A percentile compares a stretch with the other conserved stretches of the same genome.
phyloP scores from a whole-genome alignment of 805 yeast genomes.

The Nakazawaea pomicola region DNA sequence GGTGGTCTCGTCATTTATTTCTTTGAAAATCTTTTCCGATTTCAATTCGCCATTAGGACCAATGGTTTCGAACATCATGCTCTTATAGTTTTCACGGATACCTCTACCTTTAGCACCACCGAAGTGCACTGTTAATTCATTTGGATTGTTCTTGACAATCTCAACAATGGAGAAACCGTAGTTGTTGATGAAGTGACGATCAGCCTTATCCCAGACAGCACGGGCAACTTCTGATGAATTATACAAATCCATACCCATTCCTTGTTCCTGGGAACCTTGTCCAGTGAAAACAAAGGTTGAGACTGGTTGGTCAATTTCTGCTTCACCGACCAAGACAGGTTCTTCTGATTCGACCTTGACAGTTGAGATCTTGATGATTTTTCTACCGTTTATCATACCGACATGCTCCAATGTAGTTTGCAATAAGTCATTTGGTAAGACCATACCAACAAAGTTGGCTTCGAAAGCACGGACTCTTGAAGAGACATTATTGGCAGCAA shows the following conservation, averaged over 20 bases:
- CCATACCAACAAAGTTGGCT: slow-evolving; percentile 94
- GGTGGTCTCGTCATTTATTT: slow-evolving; percentile 73
- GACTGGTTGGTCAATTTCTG: slow-evolving; percentile 97
- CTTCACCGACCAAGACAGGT: slow-evolving; percentile 85
- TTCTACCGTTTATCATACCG: slow-evolving; percentile 99
- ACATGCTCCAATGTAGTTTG: slow-evolving; percentile 87
- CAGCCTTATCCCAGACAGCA: slow-evolving; percentile 98
- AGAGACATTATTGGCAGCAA: slow-evolving; percentile 98
- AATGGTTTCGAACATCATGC: slow-evolving; percentile 97
- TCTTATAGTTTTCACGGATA: slow-evolving; percentile 89
- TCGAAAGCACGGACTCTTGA: slow-evolving; percentile 92
- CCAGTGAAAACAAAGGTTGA: slow-evolving; percentile 98
- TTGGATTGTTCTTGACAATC: slow-evolving; percentile 93
- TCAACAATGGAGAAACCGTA: slow-evolving; percentile 97
- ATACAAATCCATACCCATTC: slow-evolving; percentile 99
- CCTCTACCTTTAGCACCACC: slow-evolving; percentile 97
- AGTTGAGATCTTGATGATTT: slow-evolving; percentile 89
- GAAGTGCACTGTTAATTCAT: slow-evolving; percentile 90
- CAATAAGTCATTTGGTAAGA: slow-evolving; percentile 88
- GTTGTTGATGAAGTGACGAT: slow-evolving; percentile 82
- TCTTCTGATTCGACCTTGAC: slow-evolving; percentile 75
- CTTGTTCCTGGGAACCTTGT: slow-evolving; percentile 99
- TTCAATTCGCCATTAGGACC: slow-evolving; percentile 76
- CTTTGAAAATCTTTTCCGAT: slow-evolving; percentile 94
- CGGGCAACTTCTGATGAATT: slow-evolving; percentile 86